Conservation (phyloP, 371 early-diverging fungal species). For the Dipsacomyces acuminosporus region DNA sequence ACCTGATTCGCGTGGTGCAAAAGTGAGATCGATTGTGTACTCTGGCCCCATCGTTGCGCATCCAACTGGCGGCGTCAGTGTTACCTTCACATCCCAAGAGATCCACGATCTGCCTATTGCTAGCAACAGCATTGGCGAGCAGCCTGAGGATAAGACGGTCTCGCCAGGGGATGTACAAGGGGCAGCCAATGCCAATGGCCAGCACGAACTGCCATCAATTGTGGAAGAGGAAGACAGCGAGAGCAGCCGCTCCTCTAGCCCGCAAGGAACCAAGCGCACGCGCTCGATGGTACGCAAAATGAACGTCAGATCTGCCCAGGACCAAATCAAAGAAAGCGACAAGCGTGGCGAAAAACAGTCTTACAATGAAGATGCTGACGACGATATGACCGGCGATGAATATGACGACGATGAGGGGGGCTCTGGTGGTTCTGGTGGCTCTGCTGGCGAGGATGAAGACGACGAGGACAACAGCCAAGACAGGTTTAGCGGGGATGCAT, state of each 20-base stretch:
- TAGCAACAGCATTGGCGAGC: conserved; percentile 10
- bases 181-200: no score
- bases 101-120: conserved; percentile 30
- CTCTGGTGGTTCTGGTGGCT: no score
- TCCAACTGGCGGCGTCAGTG: conserved; percentile 39
- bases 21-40: conserved; percentile 36
- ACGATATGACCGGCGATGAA: background rate
- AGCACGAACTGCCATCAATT: no score
- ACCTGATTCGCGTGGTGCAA: background rate
- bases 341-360: conserved; percentile 4
- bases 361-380: background rate
- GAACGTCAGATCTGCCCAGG: background rate
- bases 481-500: no score
- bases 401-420: background rate
- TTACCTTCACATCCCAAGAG: conserved; percentile 38
- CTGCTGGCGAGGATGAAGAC: conserved; percentile 3
- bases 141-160: conserved; percentile 10
- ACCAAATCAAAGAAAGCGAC: background rate
- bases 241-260: background rate
- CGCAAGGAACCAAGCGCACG: conserved; percentile 16
- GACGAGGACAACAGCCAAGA: no score
- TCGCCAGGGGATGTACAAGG: no score
- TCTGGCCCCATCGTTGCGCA: conserved; percentile 36
- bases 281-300: conserved; percentile 9
- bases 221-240: background rate